phyloP scores from a whole-genome alignment of 2,329 filamentous ascomycete genomes.

The Sporothrix curviconia region DNA sequence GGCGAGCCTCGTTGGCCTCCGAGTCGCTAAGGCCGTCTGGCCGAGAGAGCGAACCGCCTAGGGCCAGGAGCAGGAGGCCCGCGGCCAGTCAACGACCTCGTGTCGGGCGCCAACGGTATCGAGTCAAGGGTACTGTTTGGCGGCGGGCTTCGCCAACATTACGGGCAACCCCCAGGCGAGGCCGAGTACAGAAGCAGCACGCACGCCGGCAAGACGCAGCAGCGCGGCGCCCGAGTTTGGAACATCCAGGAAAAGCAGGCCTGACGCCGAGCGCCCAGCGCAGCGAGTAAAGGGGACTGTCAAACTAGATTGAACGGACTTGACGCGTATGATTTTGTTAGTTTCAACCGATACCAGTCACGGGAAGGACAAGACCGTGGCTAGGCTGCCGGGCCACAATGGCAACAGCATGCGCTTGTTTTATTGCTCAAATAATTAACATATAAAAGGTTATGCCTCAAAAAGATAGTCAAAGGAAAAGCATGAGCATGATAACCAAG shows the following conservation, averaged over 20 bases:
- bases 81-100: slow-evolving; percentile 73
- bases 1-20: slow-evolving; percentile 69
- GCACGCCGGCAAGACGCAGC: slow-evolving; percentile 72
- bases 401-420: too few relatives aligned
- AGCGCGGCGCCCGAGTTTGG: slow-evolving; percentile 75
- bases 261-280: slow-evolving; percentile 32
- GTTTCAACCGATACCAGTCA: not conserved
- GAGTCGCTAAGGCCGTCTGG: slow-evolving; percentile 71
- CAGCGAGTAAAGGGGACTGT: not conserved
- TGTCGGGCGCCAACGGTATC: slow-evolving; percentile 58
- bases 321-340: not conserved
- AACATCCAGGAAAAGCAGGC: slow-evolving; percentile 73
- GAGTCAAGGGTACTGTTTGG: slow-evolving; percentile 64
- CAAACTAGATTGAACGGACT: not conserved
- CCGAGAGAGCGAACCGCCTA: slow-evolving; percentile 68
- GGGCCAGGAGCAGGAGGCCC: slow-evolving; percentile 75
- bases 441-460: too few relatives aligned
- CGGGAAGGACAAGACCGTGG: too few relatives aligned
- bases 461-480: too few relatives aligned
- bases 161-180: slow-evolving; percentile 64
- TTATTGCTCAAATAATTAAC: too few relatives aligned
- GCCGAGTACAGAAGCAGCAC: slow-evolving; percentile 60
- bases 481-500: too few relatives aligned
- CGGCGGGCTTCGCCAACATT: slow-evolving; percentile 60
- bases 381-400: too few relatives aligned